Evolutionary conservation across 192 early-diverging fungal genomes (phyloP).

Genomic region (Podila clonocystis): DNA sequence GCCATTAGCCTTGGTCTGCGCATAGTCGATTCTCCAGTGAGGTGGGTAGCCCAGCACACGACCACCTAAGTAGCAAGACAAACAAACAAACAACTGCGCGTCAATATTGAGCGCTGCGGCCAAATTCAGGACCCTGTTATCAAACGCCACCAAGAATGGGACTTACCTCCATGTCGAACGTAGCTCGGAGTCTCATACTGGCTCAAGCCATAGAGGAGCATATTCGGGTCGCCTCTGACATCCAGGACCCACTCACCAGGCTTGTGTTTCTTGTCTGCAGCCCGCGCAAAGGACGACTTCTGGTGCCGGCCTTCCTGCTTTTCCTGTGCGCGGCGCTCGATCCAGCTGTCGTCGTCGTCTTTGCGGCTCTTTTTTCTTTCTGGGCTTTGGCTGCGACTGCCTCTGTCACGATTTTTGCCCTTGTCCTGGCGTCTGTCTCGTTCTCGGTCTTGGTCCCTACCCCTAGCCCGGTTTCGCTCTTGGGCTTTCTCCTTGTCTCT

Average conservation of each 20-base stretch:
- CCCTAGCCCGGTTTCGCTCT: neutral
- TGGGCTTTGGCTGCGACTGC: neutral
- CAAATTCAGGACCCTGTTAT: neutral
- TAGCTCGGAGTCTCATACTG: constrained; percentile 30
- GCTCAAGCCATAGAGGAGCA: constrained; percentile 38
- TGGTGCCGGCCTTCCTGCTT: neutral
- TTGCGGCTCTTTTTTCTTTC: neutral
- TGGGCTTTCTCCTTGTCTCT: constrained; percentile 4
- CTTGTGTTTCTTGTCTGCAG: constrained; percentile 8
- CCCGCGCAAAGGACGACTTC: neutral
- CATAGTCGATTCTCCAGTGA: constrained; percentile 28
- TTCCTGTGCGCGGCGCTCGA: neutral
- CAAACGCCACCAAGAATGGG: neutral
- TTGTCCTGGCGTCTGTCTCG: neutral
- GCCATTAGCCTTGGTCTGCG: constrained; percentile 23
- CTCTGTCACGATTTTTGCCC: neutral
- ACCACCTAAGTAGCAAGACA: constrained; percentile 11
- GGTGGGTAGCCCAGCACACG: constrained; percentile 33
- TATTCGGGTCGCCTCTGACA: constrained; percentile 42
- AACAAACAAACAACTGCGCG: neutral
- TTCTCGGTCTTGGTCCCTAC: neutral
- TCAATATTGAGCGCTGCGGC: neutral
- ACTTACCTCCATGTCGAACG: constrained; percentile 41
- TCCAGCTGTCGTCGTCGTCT: neutral
- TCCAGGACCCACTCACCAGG: constrained; percentile 48